Percentiles rank a stretch among this genome's conserved stretches.
phyloP scores from a whole-genome alignment of 164 flowering plant genomes.

The Umbilicus rupestris region DNA sequence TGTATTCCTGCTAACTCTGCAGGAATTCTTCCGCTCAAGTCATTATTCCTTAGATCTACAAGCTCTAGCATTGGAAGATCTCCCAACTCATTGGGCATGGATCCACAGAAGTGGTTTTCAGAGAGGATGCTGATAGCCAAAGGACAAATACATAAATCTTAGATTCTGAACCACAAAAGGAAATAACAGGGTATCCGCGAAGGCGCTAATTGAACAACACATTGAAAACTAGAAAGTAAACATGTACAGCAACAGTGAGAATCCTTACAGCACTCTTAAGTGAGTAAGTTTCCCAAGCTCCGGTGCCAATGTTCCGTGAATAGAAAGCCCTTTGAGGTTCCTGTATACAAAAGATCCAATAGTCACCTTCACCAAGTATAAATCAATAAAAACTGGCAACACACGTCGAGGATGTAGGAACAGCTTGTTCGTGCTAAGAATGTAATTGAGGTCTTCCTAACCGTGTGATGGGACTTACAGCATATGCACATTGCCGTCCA shows the following conservation, averaged over 20 bases:
- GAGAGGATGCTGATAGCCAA: constrained; percentile 40
- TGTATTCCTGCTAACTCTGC: constrained; percentile 45
- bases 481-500: constrained; percentile 44
- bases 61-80: constrained; percentile 43
- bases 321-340: constrained; percentile 42
- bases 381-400: not conserved
- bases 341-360: constrained; percentile 20
- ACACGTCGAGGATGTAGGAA: not conserved
- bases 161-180: not conserved
- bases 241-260: not conserved
- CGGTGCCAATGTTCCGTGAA: constrained; percentile 58
- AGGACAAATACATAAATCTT: constrained; percentile 7
- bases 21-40: constrained; percentile 62
- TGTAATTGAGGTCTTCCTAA: not conserved
- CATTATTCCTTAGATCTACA: constrained; percentile 66
- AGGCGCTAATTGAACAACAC: not conserved
- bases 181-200: not conserved
- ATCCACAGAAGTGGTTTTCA: constrained; percentile 59
- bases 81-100: constrained; percentile 67
- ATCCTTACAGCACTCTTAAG: constrained; percentile 63
- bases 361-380: not conserved
- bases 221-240: not conserved
- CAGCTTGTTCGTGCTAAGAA: not conserved
- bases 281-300: constrained; percentile 59
- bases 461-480: constrained; percentile 43